A percentile compares a stretch with the other conserved stretches of the same genome.
phyloP scores from a whole-genome alignment of 352 stramenopile species.

The Phytophthora colocasiae region DNA sequence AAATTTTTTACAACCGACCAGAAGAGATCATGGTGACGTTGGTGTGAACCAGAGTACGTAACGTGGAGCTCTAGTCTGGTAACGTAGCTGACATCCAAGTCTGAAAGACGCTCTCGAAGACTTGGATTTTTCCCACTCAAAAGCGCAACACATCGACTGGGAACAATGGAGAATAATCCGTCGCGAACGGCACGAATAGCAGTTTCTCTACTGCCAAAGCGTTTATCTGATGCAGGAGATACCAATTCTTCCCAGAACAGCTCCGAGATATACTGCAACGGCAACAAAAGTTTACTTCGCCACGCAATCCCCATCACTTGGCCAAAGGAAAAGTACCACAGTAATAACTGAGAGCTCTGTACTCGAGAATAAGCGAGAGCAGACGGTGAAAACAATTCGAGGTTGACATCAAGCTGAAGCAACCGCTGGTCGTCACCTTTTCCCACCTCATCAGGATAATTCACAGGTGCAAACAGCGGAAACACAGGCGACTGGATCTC shows the following conservation, averaged over 20 bases:
- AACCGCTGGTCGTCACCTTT: background rate
- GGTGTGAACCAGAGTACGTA: slow-evolving; percentile 29
- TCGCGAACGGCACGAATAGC: slow-evolving; percentile 57
- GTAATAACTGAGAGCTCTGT: slow-evolving; percentile 37
- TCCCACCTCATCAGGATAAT: background rate
- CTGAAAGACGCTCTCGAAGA: slow-evolving; percentile 41
- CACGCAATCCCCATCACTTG: slow-evolving; percentile 73
- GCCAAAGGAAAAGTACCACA: slow-evolving; percentile 67
- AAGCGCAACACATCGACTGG: slow-evolving; percentile 52
- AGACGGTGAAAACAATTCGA: slow-evolving; percentile 39
- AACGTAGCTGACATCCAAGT: slow-evolving; percentile 40
- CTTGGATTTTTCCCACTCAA: slow-evolving; percentile 41
- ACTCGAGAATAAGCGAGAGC: slow-evolving; percentile 22
- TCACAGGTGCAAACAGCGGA: slow-evolving; percentile 57
- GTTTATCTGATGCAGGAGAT: background rate
- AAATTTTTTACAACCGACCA: slow-evolving; percentile 52
- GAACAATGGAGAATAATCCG: slow-evolving; percentile 62
- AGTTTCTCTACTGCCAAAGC: slow-evolving; percentile 1
- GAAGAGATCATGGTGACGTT: slow-evolving; percentile 51
- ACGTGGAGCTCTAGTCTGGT: slow-evolving; percentile 40
- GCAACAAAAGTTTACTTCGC: slow-evolving; percentile 51
- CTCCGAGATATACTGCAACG: slow-evolving; percentile 57
- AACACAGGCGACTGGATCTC: slow-evolving; percentile 72
- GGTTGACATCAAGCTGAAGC: slow-evolving; percentile 63
- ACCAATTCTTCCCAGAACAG: slow-evolving; percentile 56